phyloP scores from a whole-genome alignment of 371 early-diverging fungal species.

The Dinochytrium kinnereticum region DNA sequence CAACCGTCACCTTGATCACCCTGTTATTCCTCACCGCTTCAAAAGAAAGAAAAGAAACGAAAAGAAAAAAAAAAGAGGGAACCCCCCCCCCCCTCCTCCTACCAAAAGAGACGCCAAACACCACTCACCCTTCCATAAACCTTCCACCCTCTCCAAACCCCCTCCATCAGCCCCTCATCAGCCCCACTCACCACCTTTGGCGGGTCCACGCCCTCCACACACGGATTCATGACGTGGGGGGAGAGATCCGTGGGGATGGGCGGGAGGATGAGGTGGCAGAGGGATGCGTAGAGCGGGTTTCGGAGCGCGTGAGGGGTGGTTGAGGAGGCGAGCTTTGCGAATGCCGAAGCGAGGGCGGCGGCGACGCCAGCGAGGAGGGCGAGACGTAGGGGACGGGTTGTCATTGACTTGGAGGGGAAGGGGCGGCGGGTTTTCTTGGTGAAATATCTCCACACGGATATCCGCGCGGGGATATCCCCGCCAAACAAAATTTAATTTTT shows the following conservation, averaged over 20 bases:
- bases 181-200: neutral
- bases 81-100: neutral
- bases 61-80: too few relatives aligned
- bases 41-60: too few relatives aligned
- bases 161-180: neutral
- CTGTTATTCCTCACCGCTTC: too few relatives aligned
- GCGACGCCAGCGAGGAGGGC: slow-evolving; percentile 2
- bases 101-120: too few relatives aligned
- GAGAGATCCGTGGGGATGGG: neutral
- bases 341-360: neutral
- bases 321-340: slow-evolving; percentile 6
- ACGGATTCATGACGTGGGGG: neutral
- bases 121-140: too few relatives aligned
- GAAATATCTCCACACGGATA: too few relatives aligned
- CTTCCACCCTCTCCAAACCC: too few relatives aligned
- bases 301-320: neutral
- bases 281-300: neutral
- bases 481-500: too few relatives aligned
- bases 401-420: too few relatives aligned
- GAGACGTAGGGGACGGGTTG: neutral
- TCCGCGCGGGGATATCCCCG: too few relatives aligned
- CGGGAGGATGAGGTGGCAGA: slow-evolving; percentile 4
- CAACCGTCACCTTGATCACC: neutral
- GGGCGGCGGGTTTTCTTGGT: too few relatives aligned
- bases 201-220: neutral